Base-by-base conservation (phyloP, 306 rosid species). In the Dryas drummondii region DNA sequence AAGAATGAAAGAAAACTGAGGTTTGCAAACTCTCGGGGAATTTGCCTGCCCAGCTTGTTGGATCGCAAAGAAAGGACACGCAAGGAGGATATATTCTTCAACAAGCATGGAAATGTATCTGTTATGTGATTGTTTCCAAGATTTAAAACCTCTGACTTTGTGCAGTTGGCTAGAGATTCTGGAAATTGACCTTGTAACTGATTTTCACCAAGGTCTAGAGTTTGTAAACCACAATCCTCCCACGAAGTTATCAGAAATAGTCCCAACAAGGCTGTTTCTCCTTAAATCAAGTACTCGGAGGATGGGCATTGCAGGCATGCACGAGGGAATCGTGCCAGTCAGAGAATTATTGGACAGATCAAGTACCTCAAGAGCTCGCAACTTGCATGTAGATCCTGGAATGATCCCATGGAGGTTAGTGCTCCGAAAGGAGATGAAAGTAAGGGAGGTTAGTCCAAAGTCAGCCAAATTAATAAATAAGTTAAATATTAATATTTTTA, bases 261-360 rank as follows among this genome's bases (percentile, higher is more conserved):
- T 0, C 13, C 83, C 79, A 16, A 3, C 62, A 4, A 84, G 47
- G 41, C 49, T 40, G 70, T 84, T 84, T 26, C 13, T 69, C 40
- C 73, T 26, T 6, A 84, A 42, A 75, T 75, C 68, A 0, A 84
- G 70, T 16, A 61, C 78, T 19, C 11, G 52, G 4, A 81, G 71
- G 19, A 15, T 0, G 0, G 0, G 4, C 56, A n/a, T 59, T 49
- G 52, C 6, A 26, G 10, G 5, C 45, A 81, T 44, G 59, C 83
- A 71, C 0, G 40, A 5, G 1, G 80, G 84, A 70, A 85, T 50
- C 5, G 0, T 0, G n/a, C 86, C 86, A 56, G n/a, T 27, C 6
- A 84, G 22, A 4, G 4, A 45, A 75, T 78, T 84, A 22, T 11
- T 5, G 14, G 88, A 78, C 22, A 78, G 12, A 32, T 84, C 81